phyloP scores from a whole-genome alignment of 129 eudicot genomes.

The Logfia minima region DNA sequence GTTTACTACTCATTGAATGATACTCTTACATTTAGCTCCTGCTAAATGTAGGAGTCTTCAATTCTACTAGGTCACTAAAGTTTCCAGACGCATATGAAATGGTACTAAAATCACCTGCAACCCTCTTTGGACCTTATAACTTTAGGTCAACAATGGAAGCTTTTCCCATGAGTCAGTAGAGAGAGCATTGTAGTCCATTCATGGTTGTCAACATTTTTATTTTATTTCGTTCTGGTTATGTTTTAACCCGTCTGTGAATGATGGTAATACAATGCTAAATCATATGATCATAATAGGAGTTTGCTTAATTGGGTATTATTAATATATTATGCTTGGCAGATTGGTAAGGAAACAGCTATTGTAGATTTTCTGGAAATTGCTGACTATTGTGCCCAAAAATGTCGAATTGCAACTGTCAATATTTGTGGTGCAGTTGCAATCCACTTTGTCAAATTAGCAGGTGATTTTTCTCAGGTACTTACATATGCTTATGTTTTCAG shows the following conservation, averaged over 20 bases:
- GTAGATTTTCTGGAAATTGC: constrained; percentile 56
- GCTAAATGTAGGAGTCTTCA: no score
- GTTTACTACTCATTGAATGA: no score
- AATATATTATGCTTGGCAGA: constrained; percentile 47
- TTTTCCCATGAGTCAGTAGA: not conserved
- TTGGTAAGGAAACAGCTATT: constrained; percentile 30
- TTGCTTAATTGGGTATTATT: constrained; percentile 15
- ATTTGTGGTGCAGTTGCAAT: constrained; percentile 47
- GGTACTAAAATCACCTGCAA: not conserved
- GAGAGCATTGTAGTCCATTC: not conserved
- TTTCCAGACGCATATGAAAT: not conserved
- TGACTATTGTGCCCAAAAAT: constrained; percentile 57
- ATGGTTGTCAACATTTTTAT: not conserved
- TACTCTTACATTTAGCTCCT: no score
- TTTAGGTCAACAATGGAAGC: not conserved
- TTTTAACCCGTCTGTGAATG: not conserved
- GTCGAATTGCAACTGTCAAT: constrained; percentile 40
- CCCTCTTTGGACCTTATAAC: not conserved
- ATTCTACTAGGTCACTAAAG: not conserved
- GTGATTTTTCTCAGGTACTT: constrained; percentile 55
- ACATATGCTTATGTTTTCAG: constrained; percentile 6
- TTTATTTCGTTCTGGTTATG: not conserved
- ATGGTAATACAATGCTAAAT: not conserved
- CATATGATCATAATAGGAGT: not conserved
- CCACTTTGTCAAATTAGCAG: constrained; percentile 47